Base-by-base conservation (phyloP, 2,329 filamentous ascomycete genomes). In the Calonectria leucothoes region DNA sequence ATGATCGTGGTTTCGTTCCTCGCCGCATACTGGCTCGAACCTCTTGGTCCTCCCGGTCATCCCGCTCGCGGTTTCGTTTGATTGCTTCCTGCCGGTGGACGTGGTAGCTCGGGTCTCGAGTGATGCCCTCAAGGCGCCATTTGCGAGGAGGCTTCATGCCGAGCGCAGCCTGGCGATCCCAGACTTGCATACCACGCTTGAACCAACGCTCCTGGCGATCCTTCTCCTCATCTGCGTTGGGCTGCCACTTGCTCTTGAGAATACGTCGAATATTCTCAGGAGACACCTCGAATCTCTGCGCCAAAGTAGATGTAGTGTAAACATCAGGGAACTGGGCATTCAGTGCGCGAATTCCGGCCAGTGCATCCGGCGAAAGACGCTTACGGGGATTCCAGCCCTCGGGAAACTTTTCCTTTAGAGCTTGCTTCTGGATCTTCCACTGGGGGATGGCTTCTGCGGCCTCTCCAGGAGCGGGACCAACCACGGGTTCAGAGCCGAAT, bases 211-310 rank as follows among this genome's bases (percentile, higher is more conserved):
- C 84, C 80, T 92, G 89, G 69, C 92, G 88, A 4, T 89, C 85
- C 73, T 88, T 82, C 74, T 92, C 90, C 79, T 93, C 89, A 67
- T 91, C 88, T 31, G 88, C 87, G 10, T 82, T 87, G 4, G 94
- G 92, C 79, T 85, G 85, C 93, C 94, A 97, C 73, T 94, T 95
- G 82, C 91, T 91, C 86, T 91, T 95, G 74, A 99, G 86, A 66
- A 99, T 98, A 42, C 97, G 91, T 14, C 96, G 92, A 72, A 98
- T 94, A 0, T 93, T 94, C 82, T 99, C 97, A 3, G 94, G 88
- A 0, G 95, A 95, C n/a, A 98, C 88, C 83, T 95, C 89, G 84
- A 98, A 99, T 78, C 95, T 91, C 1, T 92, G 82, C 0, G 96
- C 91, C 17, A 98, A 91, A 39, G 91, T 89, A 20, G 89, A 84